Conservation (phyloP, 345 rosid species). For the Gossypium raimondii region DNA sequence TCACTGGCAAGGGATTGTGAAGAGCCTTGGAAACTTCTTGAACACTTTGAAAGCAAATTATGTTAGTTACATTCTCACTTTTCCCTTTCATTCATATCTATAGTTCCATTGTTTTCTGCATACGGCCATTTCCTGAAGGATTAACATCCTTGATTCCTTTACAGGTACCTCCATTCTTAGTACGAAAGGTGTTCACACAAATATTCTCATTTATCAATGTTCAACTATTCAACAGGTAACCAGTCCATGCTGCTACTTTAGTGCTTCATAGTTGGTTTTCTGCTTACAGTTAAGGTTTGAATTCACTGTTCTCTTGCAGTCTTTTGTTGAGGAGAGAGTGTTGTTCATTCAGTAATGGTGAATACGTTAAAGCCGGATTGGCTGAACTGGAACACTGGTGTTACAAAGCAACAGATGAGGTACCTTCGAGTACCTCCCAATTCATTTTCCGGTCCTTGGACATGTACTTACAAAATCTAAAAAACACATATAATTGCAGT, state of each 20-base stretch:
- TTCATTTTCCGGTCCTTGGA: conserved; percentile 8
- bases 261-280: background rate
- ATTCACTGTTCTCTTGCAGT: conserved; percentile 30
- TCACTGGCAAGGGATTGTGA: conserved; percentile 95
- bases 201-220: conserved; percentile 97
- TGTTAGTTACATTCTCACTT: conserved; percentile 32
- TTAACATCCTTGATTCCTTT: background rate
- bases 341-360: conserved; percentile 95
- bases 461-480: background rate
- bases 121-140: background rate
- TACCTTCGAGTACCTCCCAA: conserved; percentile 21
- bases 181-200: conserved; percentile 89
- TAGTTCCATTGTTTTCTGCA: background rate
- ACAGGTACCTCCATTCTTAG: conserved; percentile 92
- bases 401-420: conserved; percentile 91
- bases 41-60: conserved; percentile 70
- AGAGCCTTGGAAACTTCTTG: conserved; percentile 84
- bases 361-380: conserved; percentile 85
- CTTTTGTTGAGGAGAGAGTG: conserved; percentile 86
- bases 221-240: conserved; percentile 91
- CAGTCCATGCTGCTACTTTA: background rate
- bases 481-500: conserved; percentile 37
- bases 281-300: background rate
- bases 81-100: conserved; percentile 4
- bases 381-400: conserved; percentile 98